A percentile compares a stretch with the other conserved stretches of the same genome.
phyloP scores from a whole-genome alignment of 176 grass and related monocot genomes.

The Cenchrus purpureus region DNA sequence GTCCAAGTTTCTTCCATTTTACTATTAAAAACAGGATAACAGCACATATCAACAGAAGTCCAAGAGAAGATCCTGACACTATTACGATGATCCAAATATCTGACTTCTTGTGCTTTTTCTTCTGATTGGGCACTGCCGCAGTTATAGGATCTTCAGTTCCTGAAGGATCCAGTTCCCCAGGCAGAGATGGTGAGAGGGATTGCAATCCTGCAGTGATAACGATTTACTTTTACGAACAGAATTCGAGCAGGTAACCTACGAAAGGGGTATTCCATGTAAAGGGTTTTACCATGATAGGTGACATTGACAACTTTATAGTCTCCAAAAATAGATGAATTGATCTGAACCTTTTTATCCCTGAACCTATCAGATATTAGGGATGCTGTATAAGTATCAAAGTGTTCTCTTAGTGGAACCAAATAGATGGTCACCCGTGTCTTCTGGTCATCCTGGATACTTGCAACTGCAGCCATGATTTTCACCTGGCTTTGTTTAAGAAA shows the following conservation, averaged over 20 bases:
- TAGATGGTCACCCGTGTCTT: conserved; percentile 89
- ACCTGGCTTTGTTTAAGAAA: conserved; percentile 99
- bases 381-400: conserved; percentile 75
- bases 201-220: conserved; percentile 62
- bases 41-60: conserved; percentile 61
- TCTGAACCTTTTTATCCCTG: conserved; percentile 75
- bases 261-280: conserved; percentile 24
- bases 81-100: conserved; percentile 75
- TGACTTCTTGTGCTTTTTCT: conserved; percentile 57
- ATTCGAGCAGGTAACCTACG: conserved; percentile 4
- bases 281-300: conserved; percentile 79
- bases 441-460: conserved; percentile 76
- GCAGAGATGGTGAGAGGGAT: conserved; percentile 58
- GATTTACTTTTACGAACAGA: conserved; percentile 14
- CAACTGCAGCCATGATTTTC: conserved; percentile 94
- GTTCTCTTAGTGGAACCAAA: conserved; percentile 91
- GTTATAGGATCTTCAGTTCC: conserved; percentile 60
- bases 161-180: conserved; percentile 46
- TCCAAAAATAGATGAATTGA: conserved; percentile 82
- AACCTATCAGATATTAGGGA: conserved; percentile 82
- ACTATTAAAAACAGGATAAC: conserved; percentile 58
- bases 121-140: conserved; percentile 50
- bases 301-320: conserved; percentile 78
- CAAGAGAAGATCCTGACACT: conserved; percentile 64
- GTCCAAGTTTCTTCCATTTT: conserved; percentile 56